Conservation (phyloP, 371 early-diverging fungal species). For the Saksenaea oblongispora region DNA sequence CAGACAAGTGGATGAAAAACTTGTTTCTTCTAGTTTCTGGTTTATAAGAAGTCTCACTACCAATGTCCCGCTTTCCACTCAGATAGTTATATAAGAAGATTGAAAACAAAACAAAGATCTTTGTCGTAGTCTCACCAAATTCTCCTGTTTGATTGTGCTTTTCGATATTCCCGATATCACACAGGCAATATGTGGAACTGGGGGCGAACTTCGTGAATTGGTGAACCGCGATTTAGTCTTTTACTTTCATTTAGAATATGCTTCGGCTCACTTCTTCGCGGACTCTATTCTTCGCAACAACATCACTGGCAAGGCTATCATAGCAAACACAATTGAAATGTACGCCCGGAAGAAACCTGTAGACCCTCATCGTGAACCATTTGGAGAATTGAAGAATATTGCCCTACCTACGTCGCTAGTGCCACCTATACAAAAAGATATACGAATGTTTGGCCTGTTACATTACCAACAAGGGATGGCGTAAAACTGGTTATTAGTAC, state of each 20-base stretch:
- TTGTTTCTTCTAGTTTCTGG: no score
- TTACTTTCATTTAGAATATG: not conserved
- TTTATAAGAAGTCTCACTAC: no score
- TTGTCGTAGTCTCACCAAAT: no score
- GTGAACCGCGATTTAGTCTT: not conserved
- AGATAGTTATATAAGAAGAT: no score
- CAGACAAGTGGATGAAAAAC: no score
- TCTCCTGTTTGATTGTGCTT: no score
- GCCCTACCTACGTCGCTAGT: constrained; percentile 3
- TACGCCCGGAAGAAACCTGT: constrained; percentile 20
- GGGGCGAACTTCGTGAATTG: not conserved
- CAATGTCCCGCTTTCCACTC: no score
- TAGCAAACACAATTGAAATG: constrained; percentile 29
- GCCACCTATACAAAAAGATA: constrained; percentile 8
- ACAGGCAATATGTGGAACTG: not conserved
- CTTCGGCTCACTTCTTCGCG: not conserved
- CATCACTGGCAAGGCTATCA: not conserved
- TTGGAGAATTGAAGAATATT: constrained; percentile 11
- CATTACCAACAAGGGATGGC: constrained; percentile 10
- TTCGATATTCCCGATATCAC: no score
- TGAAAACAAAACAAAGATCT: no score
- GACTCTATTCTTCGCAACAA: not conserved
- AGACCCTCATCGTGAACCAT: constrained; percentile 16
- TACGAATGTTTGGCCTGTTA: constrained; percentile 15
- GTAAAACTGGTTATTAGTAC: constrained; percentile 17